These are phyloP conservation scores for Cylindrodendrum hubeiense DNA, from an alignment of 2,329 filamentous ascomycete species.

Conservation along the genomic window DNA sequence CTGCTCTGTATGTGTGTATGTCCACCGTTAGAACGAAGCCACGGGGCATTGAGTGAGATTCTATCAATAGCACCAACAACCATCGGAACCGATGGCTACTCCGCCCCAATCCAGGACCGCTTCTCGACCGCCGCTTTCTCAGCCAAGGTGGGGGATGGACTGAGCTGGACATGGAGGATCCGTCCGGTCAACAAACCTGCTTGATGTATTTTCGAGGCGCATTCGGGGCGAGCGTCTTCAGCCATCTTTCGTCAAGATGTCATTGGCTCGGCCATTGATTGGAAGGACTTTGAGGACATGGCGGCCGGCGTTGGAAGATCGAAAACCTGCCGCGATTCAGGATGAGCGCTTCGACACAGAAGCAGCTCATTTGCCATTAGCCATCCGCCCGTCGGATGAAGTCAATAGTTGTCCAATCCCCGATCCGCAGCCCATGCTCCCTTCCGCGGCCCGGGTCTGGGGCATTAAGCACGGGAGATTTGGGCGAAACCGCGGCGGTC, in stretches of 20 bases:
- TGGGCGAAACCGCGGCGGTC: slow-evolving; percentile 16
- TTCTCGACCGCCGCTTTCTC: slow-evolving; percentile 10
- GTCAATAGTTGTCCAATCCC: slow-evolving; percentile 12
- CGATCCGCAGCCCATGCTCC: slow-evolving; percentile 16
- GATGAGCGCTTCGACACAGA: slow-evolving; percentile 5
- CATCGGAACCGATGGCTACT: slow-evolving; percentile 28
- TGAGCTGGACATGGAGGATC: background rate
- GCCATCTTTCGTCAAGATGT: background rate
- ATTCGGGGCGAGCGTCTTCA: slow-evolving; percentile 2
- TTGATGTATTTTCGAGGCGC: background rate
- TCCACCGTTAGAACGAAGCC: slow-evolving; percentile 19
- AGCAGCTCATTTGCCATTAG: slow-evolving; percentile 7
- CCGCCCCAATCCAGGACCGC: slow-evolving; percentile 19
- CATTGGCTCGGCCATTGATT: slow-evolving; percentile 17
- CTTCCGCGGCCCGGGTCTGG: slow-evolving; percentile 19
- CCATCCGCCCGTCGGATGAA: slow-evolving; percentile 12
- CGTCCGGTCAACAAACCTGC: background rate
- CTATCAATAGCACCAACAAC: slow-evolving; percentile 34
- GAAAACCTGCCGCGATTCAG: slow-evolving; percentile 38
- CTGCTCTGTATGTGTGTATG: slow-evolving; percentile 5
- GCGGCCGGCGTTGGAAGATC: slow-evolving; percentile 13
- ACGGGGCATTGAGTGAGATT: slow-evolving; percentile 22
- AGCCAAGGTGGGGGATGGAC: slow-evolving; percentile 1
- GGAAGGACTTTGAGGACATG: slow-evolving; percentile 19
- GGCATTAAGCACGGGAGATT: slow-evolving; percentile 11